Evolutionary conservation across 2,329 filamentous ascomycete genomes (phyloP).

Genomic region (Calonectria multiphialidica): DNA sequence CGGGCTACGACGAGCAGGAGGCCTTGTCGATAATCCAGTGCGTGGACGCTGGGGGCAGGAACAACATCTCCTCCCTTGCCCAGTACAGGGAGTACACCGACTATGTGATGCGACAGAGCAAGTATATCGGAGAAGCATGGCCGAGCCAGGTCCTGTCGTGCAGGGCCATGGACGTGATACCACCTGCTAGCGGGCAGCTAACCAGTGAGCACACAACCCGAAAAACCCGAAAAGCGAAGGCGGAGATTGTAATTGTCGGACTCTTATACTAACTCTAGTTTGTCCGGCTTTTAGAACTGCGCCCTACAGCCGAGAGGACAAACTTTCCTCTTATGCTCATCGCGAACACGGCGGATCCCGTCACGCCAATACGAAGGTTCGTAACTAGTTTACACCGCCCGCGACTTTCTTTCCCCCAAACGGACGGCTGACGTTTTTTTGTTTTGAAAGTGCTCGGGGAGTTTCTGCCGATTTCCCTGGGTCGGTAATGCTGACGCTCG

Average conservation of each 20-base stretch:
- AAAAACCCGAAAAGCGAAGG: neutral
- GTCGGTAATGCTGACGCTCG: neutral
- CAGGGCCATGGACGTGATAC: neutral
- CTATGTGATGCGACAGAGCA: neutral
- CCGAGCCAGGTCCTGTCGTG: neutral
- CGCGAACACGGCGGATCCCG: neutral
- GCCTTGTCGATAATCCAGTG: neutral
- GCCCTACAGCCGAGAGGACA: neutral
- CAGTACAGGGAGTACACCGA: neutral
- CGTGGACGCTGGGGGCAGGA: neutral
- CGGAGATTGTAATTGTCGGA: neutral
- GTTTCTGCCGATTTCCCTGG: neutral
- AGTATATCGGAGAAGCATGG: neutral
- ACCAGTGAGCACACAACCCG: neutral
- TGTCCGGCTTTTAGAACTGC: neutral
- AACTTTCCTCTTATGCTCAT: neutral
- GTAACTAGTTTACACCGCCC: neutral
- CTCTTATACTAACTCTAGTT: neutral
- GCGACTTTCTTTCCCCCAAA: neutral
- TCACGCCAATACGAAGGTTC: neutral
- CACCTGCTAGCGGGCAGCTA: neutral
- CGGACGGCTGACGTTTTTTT: neutral
- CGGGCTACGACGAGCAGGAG: neutral
- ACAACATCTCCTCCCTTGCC: neutral
- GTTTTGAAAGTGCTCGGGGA: neutral